Evolutionary conservation across 176 grass and related monocot species (phyloP).

Genomic region (Carex kokanica): DNA sequence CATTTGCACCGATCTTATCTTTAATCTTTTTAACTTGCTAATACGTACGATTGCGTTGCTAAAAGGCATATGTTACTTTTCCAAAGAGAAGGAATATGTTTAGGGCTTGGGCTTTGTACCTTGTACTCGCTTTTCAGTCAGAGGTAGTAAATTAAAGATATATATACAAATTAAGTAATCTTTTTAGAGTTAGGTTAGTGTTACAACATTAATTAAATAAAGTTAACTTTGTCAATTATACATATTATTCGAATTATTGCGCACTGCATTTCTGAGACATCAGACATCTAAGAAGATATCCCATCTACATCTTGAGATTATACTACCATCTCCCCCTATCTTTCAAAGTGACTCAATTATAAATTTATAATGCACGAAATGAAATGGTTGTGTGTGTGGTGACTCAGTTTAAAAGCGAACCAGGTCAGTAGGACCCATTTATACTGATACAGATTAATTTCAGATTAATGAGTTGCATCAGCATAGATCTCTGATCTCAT

Average conservation of each 20-base stretch:
- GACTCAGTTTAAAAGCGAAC: not conserved
- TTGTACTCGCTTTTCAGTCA: not conserved
- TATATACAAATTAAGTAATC: not conserved
- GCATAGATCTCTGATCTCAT: not conserved
- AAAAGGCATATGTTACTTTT: not conserved
- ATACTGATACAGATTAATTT: not conserved
- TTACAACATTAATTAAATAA: not conserved
- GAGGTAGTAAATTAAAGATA: not conserved
- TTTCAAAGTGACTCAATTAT: not conserved
- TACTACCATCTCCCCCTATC: not conserved
- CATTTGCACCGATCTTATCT: not conserved
- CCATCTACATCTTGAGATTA: not conserved
- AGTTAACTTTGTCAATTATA: not conserved
- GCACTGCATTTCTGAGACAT: not conserved
- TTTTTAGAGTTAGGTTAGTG: not conserved
- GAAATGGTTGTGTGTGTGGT: not conserved
- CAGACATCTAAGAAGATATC: not conserved
- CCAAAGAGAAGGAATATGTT: not conserved
- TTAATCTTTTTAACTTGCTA: not conserved
- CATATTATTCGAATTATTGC: not conserved
- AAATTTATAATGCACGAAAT: constrained; percentile 1
- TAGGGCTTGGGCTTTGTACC: constrained; percentile 17
- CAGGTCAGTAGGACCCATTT: not conserved
- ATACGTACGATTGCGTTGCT: not conserved
- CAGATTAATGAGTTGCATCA: constrained; percentile 3